A percentile compares a stretch with the other conserved stretches of the same genome.
These are phyloP conservation scores for Botrytis sinoallii DNA, from an alignment of 2,329 filamentous ascomycete species.

Conservation along the genomic window DNA sequence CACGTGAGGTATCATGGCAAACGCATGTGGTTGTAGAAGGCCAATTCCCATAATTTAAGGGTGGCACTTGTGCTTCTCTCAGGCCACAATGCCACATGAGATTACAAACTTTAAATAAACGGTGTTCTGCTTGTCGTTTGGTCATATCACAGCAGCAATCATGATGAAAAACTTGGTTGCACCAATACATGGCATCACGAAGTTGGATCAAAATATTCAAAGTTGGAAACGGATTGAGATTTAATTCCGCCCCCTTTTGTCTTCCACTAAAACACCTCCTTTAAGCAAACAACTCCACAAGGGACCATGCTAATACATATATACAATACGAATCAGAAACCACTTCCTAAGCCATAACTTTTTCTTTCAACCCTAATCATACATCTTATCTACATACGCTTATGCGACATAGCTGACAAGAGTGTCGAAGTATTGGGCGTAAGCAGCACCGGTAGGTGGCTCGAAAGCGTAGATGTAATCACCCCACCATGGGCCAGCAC, in stretches of 20 bases:
- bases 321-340: conserved; percentile 17
- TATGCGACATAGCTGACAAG: conserved; percentile 12
- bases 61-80: neutral
- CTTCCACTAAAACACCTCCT: neutral
- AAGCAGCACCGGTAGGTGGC: conserved; percentile 44
- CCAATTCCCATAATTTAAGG: neutral
- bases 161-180: neutral
- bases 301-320: neutral
- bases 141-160: neutral
- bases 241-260: neutral
- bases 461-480: conserved; percentile 50
- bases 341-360: neutral
- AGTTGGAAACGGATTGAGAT: neutral
- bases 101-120: too few relatives aligned
- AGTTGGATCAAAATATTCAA: neutral
- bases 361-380: neutral
- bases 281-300: neutral
- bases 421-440: conserved; percentile 19
- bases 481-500: conserved; percentile 52
- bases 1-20: neutral
- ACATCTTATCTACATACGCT: neutral
- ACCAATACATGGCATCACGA: neutral
- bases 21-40: neutral
- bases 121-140: too few relatives aligned
- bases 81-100: neutral